Evolutionary conservation across 257 asterid genomes (phyloP), one percentile per base, ranked within the genome.

Genomic region (Solanum commersonii): DNA sequence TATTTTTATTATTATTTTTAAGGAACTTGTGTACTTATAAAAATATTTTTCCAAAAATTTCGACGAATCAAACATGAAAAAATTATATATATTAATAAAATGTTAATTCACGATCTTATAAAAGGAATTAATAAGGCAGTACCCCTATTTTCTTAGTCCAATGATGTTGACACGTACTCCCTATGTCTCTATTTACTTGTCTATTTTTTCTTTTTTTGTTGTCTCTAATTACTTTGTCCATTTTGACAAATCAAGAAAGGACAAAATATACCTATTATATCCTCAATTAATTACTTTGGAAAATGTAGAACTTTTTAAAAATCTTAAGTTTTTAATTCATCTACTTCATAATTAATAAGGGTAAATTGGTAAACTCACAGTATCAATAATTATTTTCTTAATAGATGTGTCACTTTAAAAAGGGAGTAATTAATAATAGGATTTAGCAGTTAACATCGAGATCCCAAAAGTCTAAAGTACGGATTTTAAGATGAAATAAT

Each of bases 391-490:
- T 42, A 0, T 0, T 42, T 42, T 42, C 5, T 42, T 42, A 3
- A 42, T 42, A 42, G 0, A 2, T 42, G 15, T 42, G 49, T 42
- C 2, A 42, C 5, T 42, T 42, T 0, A 42, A 42, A 42, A 42
- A 35, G 5, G 12, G 15, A 42, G 49, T 42, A 79, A n/a, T 56
- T 44, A 79, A 1, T 56, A 23, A 63, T 63, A 10, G 31, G 16
- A 63, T 1, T 63, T 10, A n/a, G 71, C 20, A 34, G 60, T 38
- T 44, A 68, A 8, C 84, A 70, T 88, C 52, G 89, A 88, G 89
- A 88, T 88, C 84, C 87, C 87, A 87, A 87, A 77, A 52, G 79
- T 77, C 84, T 27, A 25, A 68, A 6, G 59, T 23, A 56, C 31
- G 14, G 38, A 78, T 38, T 78, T 42, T 60, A 14, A 60, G 56